These are phyloP conservation scores for Glycine soja DNA, from an alignment of 306 rosid genomes.

Conservation along the genomic window DNA sequence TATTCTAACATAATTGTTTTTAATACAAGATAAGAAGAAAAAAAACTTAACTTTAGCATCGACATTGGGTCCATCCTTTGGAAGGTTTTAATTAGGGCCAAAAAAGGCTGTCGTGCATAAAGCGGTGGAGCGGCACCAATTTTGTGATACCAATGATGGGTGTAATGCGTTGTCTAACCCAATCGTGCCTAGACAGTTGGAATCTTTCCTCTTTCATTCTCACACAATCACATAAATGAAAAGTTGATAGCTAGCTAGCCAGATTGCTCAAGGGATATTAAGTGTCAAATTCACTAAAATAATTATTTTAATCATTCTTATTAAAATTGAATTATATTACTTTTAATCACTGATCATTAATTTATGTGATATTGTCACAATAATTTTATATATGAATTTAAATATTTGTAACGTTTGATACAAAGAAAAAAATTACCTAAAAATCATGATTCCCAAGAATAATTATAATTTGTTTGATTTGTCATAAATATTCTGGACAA, in stretches of 20 bases:
- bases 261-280: neutral
- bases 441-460: no score
- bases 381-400: no score
- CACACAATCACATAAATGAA: neutral
- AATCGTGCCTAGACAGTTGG: slow-evolving; percentile 6
- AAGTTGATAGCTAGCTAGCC: neutral
- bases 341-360: neutral
- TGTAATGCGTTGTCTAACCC: slow-evolving; percentile 49
- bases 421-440: no score
- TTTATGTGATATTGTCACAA: no score
- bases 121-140: no score
- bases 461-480: no score
- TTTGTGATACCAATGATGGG: neutral
- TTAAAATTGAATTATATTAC: neutral
- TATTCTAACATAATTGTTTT: no score
- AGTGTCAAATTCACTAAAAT: neutral
- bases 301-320: neutral
- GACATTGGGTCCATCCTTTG: neutral
- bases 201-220: slow-evolving; percentile 40
- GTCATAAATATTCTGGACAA: no score
- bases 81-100: neutral
- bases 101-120: no score
- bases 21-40: no score
- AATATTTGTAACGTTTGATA: no score
- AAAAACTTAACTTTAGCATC: neutral